A percentile compares a stretch with the other conserved stretches of the same genome.
phyloP scores from a whole-genome alignment of 1,284 basidiomycete genomes.

The Xerocomus alliaceus region DNA sequence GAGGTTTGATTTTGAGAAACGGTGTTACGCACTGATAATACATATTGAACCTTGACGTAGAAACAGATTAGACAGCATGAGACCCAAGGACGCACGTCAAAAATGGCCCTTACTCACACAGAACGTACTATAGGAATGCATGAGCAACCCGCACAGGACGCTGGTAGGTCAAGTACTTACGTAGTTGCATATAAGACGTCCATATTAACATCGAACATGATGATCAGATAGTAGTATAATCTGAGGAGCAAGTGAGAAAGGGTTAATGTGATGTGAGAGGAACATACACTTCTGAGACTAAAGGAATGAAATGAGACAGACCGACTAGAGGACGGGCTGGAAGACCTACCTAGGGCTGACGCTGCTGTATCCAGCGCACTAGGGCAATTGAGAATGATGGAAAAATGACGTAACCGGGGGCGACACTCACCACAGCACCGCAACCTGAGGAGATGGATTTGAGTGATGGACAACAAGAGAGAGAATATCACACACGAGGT shows the following conservation, averaged over 20 bases:
- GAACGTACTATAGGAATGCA: slow-evolving; percentile 40
- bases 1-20: neutral
- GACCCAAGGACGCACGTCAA: neutral
- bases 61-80: slow-evolving; percentile 2
- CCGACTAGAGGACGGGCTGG: neutral
- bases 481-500: slow-evolving; percentile 33
- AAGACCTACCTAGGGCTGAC: slow-evolving; percentile 29
- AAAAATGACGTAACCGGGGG: neutral
- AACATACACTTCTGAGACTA: slow-evolving; percentile 47
- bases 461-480: neutral
- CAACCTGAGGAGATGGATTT: slow-evolving; percentile 36
- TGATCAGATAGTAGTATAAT: slow-evolving; percentile 48
- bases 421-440: slow-evolving; percentile 40
- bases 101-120: slow-evolving; percentile 39
- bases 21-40: slow-evolving; percentile 40
- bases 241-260: slow-evolving; percentile 26
- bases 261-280: neutral
- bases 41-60: slow-evolving; percentile 46
- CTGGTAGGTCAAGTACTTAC: slow-evolving; percentile 30
- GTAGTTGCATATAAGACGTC: slow-evolving; percentile 42
- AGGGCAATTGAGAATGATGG: neutral
- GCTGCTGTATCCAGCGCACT: slow-evolving; percentile 34
- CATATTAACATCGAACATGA: slow-evolving; percentile 42
- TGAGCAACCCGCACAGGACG: neutral
- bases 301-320: slow-evolving; percentile 6